Base-by-base conservation (phyloP, 805 yeast genomes). In the Ogataea saltuana region DNA sequence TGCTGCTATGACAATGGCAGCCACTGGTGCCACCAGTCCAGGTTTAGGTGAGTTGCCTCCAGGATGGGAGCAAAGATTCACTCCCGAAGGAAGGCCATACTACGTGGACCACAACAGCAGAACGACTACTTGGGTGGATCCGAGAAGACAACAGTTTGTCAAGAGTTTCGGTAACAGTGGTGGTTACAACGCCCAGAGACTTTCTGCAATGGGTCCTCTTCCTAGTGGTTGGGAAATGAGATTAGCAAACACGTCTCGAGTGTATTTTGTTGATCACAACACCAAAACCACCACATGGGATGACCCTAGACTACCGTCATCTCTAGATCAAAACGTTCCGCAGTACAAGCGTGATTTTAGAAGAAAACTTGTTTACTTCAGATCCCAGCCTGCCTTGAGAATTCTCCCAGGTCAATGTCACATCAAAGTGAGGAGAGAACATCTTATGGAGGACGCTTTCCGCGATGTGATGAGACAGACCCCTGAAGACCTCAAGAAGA, bases 141-240 rank as follows among this genome's bases (percentile, higher is more conserved):
- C 99, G 53, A 81, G 99, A 69, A 82, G 99, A 68, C 99, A 93
- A 69, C 99, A 93, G 71, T 93, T 88, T 67, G 93, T 93, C 57
- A 85, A 97, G 64, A 88, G 95, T 49, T 89, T 86, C 65, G 98
- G 97, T 20, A 75, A 90, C 78, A 68, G 81, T 58, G 85, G 96
- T 4, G 88, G 97, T 16, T 88, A 91, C 55, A 97, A 90, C 70
- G 98, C 93, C 58, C 99, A 93, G 71, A 96, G 98, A 22, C 96
- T 93, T 10, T 85, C 96, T 33, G 98, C 95, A 62, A 75, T 93
- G 66, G 99, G 99, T 13, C 99, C 99, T 41, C 74, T 93, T 61
- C 99, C 99, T 36, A 81, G 91, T 42, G 99, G 99, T 42, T 93
- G 99, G 99, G 99, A 93, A 72, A 93, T 93, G 99, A 85, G 99